Conservation (phyloP, 208 protist genomes). For the Herpetomonas samuelpessoai region DNA sequence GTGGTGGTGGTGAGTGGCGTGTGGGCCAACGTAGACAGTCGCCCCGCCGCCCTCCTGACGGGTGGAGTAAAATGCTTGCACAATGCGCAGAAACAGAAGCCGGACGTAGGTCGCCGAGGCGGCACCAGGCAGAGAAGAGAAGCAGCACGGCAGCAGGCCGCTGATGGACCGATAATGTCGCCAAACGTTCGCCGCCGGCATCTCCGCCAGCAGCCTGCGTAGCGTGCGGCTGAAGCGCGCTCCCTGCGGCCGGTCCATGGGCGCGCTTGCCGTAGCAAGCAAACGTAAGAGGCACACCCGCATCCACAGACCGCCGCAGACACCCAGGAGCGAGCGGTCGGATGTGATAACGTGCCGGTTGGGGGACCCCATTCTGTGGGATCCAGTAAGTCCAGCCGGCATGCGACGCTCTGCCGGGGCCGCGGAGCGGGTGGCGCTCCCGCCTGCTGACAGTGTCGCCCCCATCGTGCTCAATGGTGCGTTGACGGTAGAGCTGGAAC, state of each 20-base stretch:
- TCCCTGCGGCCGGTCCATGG: slow-evolving; percentile 23
- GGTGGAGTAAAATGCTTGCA: slow-evolving; percentile 49
- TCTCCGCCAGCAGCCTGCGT: slow-evolving; percentile 3
- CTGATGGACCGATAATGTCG: slow-evolving; percentile 28
- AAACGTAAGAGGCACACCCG: slow-evolving; percentile 37
- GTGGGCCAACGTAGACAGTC: neutral
- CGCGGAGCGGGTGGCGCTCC: too few species aligned
- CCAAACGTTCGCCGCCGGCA: slow-evolving; percentile 17
- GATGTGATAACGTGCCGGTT: slow-evolving; percentile 9
- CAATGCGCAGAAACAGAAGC: slow-evolving; percentile 56
- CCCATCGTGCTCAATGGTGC: too few species aligned
- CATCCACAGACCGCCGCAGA: slow-evolving; percentile 41
- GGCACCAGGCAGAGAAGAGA: slow-evolving; percentile 29
- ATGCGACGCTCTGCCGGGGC: too few species aligned
- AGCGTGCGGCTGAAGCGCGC: slow-evolving; percentile 17
- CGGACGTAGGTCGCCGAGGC: slow-evolving; percentile 59
- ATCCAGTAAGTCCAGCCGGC: too few species aligned
- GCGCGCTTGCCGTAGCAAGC: slow-evolving; percentile 23
- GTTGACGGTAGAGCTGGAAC: neutral
- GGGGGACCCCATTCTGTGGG: neutral
- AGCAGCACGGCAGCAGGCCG: slow-evolving; percentile 18
- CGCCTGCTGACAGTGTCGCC: too few species aligned
- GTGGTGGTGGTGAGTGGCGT: too few species aligned
- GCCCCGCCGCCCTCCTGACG: slow-evolving; percentile 10
- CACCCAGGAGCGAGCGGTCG: slow-evolving; percentile 20